Evolutionary conservation across 768 basidiomycete genomes (phyloP), one percentile per base, ranked within the genome.

Genomic region (Macrocybe gigantea): DNA sequence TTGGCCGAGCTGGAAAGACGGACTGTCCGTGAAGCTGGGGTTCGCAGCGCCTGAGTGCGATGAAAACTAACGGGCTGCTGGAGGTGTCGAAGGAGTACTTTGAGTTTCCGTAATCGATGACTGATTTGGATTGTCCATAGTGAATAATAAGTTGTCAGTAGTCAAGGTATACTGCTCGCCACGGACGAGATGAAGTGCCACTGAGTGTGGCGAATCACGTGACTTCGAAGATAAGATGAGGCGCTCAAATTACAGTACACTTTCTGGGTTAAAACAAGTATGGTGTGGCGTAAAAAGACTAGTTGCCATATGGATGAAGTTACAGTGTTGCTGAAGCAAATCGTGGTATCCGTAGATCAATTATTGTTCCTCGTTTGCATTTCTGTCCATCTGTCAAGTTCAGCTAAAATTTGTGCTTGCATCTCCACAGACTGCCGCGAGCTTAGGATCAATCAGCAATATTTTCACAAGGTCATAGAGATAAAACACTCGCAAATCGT

Each of bases 401-500:
- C 64, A 0, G 66, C 58, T 6, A 79, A 56, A 36, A 78, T 67
- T 44, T 66, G 63, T 37, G 60, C 60, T 51, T 68, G 77, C 45
- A 73, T 72, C 37, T 75, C 71, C 3, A 53, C 45, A 5, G 71
- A 60, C 53, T 71, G 72, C 13, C 65, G 66, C 5, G 64, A 68
- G 47, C 74, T 78, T 30, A 39, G 32, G 7, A 30, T 14, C 32
- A 37, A 12, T 34, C 30, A 41, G 45, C 8, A 41, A 33, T 40
- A 22, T 31, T 8, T 22, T 47, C 14, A 3, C 31, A 41, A n/a
- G 14, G 40, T 29, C 38, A 59, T 49, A 57, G 13, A 48, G 13
- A 7, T 29, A 44, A 22, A 13, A 14, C 7, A 73, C 83, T 64
- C 53, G 87, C 85, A 88, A 88, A 32, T 77, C 68, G 47, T 73